These are phyloP conservation scores for Neurospora cerealis DNA, from an alignment of 495 filamentous ascomycete species.

Conservation along the genomic window DNA sequence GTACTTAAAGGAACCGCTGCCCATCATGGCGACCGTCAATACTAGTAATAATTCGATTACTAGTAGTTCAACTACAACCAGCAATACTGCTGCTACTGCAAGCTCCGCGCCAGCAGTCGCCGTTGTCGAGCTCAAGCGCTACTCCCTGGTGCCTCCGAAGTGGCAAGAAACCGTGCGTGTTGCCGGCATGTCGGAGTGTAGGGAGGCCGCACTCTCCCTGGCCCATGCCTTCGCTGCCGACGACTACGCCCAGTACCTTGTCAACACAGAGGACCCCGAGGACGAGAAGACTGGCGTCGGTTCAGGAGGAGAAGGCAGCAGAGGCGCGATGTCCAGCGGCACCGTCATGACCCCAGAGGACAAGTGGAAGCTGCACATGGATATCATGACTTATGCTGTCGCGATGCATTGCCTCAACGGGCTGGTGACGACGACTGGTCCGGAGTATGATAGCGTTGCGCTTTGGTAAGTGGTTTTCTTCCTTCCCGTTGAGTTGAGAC, in stretches of 20 bases:
- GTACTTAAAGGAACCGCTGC: constrained; percentile 4
- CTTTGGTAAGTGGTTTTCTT: constrained; percentile 52
- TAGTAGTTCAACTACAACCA: constrained; percentile 5
- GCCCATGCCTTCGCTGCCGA: constrained; percentile 69
- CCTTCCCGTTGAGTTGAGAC: not conserved
- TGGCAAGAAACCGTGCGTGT: constrained; percentile 46
- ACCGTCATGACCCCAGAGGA: constrained; percentile 29
- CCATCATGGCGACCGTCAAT: constrained; percentile 26
- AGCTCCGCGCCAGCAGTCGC: constrained; percentile 6
- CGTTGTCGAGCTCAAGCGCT: constrained; percentile 31
- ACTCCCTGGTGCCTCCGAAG: constrained; percentile 36
- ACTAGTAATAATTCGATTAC: constrained; percentile 13
- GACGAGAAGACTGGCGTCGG: constrained; percentile 18
- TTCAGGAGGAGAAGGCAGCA: not conserved
- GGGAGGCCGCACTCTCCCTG: constrained; percentile 55
- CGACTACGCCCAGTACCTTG: constrained; percentile 61
- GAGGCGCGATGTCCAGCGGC: not conserved
- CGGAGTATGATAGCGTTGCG: constrained; percentile 64
- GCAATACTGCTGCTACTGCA: not conserved
- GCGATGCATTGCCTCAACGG: constrained; percentile 63
- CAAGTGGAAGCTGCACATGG: constrained; percentile 64
- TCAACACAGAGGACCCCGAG: constrained; percentile 54
- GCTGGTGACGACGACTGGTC: constrained; percentile 59
- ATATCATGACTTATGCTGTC: constrained; percentile 63
- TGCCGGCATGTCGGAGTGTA: constrained; percentile 51